Evolutionary conservation across 306 rosid genomes (phyloP).

Genomic region (Canavalia gladiata): DNA sequence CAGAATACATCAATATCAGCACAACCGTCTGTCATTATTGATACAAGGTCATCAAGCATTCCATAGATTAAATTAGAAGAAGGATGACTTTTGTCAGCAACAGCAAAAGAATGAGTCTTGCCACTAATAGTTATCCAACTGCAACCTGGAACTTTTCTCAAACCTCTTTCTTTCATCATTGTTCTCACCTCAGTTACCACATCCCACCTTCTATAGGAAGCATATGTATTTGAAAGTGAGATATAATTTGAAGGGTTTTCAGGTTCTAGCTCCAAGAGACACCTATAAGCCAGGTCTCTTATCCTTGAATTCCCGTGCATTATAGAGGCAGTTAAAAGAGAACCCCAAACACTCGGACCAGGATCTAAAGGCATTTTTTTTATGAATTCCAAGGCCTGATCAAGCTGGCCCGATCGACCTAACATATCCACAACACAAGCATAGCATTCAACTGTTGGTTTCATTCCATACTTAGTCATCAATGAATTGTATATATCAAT

Average conservation of each 20-base stretch:
- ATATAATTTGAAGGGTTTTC: slow-evolving; percentile 79
- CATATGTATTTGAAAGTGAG: slow-evolving; percentile 75
- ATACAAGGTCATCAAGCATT: slow-evolving; percentile 64
- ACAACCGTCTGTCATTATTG: slow-evolving; percentile 62
- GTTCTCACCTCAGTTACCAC: slow-evolving; percentile 73
- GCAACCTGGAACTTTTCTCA: slow-evolving; percentile 80
- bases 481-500: slow-evolving; percentile 63
- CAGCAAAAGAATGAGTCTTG: slow-evolving; percentile 70
- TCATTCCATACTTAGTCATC: slow-evolving; percentile 50
- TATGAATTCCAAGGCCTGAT: slow-evolving; percentile 69
- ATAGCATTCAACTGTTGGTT: slow-evolving; percentile 80
- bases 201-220: slow-evolving; percentile 77
- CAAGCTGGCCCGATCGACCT: slow-evolving; percentile 73
- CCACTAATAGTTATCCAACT: slow-evolving; percentile 78
- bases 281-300: slow-evolving; percentile 68
- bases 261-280: slow-evolving; percentile 75
- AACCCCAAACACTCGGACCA: slow-evolving; percentile 84
- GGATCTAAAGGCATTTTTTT: slow-evolving; percentile 67
- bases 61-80: slow-evolving; percentile 66
- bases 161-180: slow-evolving; percentile 76
- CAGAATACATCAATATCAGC: slow-evolving; percentile 53
- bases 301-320: slow-evolving; percentile 67
- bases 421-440: slow-evolving; percentile 83
- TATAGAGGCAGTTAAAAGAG: slow-evolving; percentile 71
- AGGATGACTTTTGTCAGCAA: slow-evolving; percentile 79